Conservation (phyloP, 2,329 filamentous ascomycete genomes). For the Phialemoniopsis sp. region DNA sequence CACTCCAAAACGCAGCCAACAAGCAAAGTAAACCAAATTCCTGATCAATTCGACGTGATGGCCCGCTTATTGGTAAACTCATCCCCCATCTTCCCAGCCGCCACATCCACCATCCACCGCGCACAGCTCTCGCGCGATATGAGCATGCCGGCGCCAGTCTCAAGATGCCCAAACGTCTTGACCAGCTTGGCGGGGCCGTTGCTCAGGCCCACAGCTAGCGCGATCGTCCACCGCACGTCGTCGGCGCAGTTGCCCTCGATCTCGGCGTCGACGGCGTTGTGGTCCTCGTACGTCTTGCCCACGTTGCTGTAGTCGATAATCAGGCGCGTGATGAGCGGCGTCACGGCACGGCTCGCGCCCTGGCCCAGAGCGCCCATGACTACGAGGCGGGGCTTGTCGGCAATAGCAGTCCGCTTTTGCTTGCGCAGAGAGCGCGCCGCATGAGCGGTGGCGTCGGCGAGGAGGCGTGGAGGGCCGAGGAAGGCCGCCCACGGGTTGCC, state of each 20-base stretch:
- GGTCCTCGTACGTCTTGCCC: slow-evolving; percentile 9
- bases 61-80: too few species aligned
- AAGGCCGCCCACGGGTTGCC: slow-evolving; percentile 10
- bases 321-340: slow-evolving; percentile 8
- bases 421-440: slow-evolving; percentile 1
- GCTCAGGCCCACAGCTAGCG: too few species aligned
- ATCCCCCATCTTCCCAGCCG: too few species aligned
- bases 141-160: too few species aligned
- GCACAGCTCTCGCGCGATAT: too few species aligned
- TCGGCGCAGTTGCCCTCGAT: slow-evolving; percentile 10
- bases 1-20: too few species aligned
- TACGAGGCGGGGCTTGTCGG: neutral
- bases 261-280: slow-evolving; percentile 6
- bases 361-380: neutral
- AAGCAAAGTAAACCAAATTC: too few species aligned
- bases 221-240: too few species aligned
- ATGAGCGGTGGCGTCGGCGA: slow-evolving; percentile 8
- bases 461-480: slow-evolving; percentile 9
- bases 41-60: too few species aligned
- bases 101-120: too few species aligned
- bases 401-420: neutral
- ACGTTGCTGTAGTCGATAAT: slow-evolving; percentile 10
- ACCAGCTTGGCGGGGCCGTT: too few species aligned
- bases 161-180: too few species aligned
- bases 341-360: neutral